Evolutionary conservation across 2,329 filamentous ascomycete genomes (phyloP).

Genomic region (Fusarium albidum): DNA sequence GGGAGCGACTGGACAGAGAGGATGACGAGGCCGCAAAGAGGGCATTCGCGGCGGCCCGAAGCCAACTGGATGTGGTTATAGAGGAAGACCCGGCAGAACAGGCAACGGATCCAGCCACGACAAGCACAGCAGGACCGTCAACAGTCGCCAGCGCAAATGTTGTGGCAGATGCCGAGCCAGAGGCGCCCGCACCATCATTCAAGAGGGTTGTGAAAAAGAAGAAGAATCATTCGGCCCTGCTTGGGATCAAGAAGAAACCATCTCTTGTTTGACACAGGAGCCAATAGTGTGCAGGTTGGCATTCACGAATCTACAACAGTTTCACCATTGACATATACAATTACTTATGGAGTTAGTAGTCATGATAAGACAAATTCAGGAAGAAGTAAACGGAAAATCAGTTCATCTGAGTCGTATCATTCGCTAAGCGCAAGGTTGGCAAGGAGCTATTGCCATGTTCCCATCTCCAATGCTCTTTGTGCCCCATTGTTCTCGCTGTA

Average conservation of each 20-base stretch:
- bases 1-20: conserved; percentile 75
- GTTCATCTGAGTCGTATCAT: conserved; percentile 21
- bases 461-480: conserved; percentile 10
- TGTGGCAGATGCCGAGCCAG: conserved; percentile 32
- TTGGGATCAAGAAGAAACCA: conserved; percentile 90
- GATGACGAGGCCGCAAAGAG: conserved; percentile 81
- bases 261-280: conserved; percentile 57
- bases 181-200: conserved; percentile 69
- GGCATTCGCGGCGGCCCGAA: conserved; percentile 75
- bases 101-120: conserved; percentile 14
- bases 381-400: neutral
- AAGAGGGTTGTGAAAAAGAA: conserved; percentile 85
- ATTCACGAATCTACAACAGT: neutral
- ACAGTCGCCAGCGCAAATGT: conserved; percentile 31
- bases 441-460: neutral
- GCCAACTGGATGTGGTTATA: conserved; percentile 62
- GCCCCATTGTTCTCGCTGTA: neutral
- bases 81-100: conserved; percentile 50
- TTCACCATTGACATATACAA: too few species aligned
- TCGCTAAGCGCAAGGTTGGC: conserved; percentile 10
- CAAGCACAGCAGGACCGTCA: conserved; percentile 26
- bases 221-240: conserved; percentile 76
- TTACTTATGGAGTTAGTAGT: neutral
- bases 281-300: neutral
- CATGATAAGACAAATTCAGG: neutral